phyloP scores from a whole-genome alignment of 2,329 filamentous ascomycete species.

The Daldinia eschscholtzii region DNA sequence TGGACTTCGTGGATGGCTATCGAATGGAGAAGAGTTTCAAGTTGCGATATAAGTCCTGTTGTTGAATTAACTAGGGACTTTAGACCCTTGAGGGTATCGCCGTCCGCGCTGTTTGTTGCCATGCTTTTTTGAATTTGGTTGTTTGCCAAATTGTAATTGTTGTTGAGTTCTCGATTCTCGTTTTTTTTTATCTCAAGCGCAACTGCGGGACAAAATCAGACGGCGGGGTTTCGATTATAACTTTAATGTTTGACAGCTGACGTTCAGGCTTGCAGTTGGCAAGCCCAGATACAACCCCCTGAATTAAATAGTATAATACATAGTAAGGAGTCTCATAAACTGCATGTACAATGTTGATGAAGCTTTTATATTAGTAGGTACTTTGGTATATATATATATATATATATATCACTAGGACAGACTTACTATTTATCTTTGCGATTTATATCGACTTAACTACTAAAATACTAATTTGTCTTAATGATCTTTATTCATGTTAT shows the following conservation, averaged over 20 bases:
- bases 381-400: not conserved
- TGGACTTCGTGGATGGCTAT: conserved; percentile 55
- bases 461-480: not conserved
- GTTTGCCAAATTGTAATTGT: not conserved
- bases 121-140: conserved; percentile 8
- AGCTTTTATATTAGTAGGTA: not conserved
- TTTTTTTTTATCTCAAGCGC: not conserved
- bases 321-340: too few relatives aligned
- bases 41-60: conserved; percentile 56
- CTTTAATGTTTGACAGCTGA: not conserved
- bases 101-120: conserved; percentile 18
- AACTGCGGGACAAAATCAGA: conserved; percentile 1
- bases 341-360: not conserved
- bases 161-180: not conserved
- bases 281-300: not conserved
- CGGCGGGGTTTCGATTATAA: not conserved
- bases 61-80: conserved; percentile 56
- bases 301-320: too few relatives aligned
- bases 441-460: not conserved
- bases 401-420: not conserved
- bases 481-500: not conserved
- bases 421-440: not conserved
- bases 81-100: conserved; percentile 55
- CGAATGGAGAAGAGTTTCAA: conserved; percentile 58
- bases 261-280: not conserved